Base-by-base conservation (phyloP, 2,329 filamentous ascomycete genomes). In the Claviceps digitariae region DNA sequence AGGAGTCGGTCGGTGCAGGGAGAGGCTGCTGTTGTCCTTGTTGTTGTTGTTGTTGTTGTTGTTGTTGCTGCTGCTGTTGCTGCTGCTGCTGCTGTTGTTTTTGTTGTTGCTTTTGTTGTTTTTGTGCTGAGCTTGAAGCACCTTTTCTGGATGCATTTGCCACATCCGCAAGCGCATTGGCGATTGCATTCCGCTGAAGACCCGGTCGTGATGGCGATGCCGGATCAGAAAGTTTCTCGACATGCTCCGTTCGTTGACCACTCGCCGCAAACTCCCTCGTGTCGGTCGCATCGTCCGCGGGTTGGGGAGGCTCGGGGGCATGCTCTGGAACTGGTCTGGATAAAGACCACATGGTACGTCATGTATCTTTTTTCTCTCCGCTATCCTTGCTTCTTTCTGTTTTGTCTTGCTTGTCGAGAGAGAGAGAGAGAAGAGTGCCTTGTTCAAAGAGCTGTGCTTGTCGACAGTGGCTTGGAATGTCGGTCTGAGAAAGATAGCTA, bases 1-100 rank as follows among this genome's bases (percentile, higher is more conserved):
- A 74, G 17, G 86, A 90, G 69, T 90, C 86, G 25, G 64, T 79
- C 8, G 72, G 74, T 51, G 67, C 67, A 6, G 47, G 21, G 31
- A 52, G 54, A 51, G 0, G 63, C 56, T 43, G 20, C 4, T 41
- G n/a, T 3, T 41, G 40, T 1, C 54, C 54, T 51, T 51, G 63
- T 55, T 67, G 62, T 49, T 59, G 47, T 50, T 60, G 56, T 59
- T 50, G 58, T 55, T 53, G 57, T 2, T 43, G 20, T 13, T 41
- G n/a, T 3, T 41, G 40, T 1, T 54, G 55, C 51, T 51, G 63
- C 55, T 67, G 62, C 50, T 59, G 47, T 50, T 60, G 56, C 59
- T 50, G 58, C 56, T 53, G 57, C 53, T 54, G 55, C 51, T 51
- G 63, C 56, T 56, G 47, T 52, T 54, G 50, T 3, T 29, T 15